Conservation (phyloP, 352 stramenopile species). For the Pythium rhizo-oryzae region DNA sequence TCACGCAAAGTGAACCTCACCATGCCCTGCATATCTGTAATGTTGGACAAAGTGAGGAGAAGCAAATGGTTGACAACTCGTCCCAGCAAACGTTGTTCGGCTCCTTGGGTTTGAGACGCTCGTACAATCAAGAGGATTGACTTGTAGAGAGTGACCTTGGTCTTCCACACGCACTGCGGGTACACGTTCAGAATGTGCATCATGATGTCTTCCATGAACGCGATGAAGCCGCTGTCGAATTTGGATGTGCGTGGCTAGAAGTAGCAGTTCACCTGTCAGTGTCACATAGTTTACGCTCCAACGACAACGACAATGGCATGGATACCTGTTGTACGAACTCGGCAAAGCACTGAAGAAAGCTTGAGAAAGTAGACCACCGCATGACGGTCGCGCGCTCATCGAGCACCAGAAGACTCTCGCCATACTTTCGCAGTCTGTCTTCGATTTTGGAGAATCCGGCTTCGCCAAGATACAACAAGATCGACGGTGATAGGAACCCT, state of each 20-base stretch:
- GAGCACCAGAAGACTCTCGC: conserved; percentile 68
- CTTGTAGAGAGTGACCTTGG: conserved; percentile 58
- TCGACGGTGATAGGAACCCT: conserved; percentile 44
- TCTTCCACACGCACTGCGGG: conserved; percentile 62
- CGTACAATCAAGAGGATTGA: conserved; percentile 47
- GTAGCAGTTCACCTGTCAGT: conserved; percentile 2
- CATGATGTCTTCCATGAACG: conserved; percentile 57
- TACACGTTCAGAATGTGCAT: conserved; percentile 69
- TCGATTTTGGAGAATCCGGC: conserved; percentile 68
- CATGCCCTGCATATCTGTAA: conserved; percentile 46
- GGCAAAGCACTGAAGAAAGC: conserved; percentile 60
- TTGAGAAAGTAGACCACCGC: conserved; percentile 61
- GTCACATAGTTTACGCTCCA: background rate
- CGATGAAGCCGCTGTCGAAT: conserved; percentile 55
- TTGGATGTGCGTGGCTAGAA: conserved; percentile 12
- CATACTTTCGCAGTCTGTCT: conserved; percentile 62
- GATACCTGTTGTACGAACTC: conserved; percentile 53
- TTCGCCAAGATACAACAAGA: conserved; percentile 54
- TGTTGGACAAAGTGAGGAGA: conserved; percentile 69
- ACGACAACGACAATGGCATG: background rate
- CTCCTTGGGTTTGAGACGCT: conserved; percentile 40
- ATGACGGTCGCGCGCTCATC: conserved; percentile 48
- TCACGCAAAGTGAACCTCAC: conserved; percentile 26
- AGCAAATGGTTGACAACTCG: conserved; percentile 62
- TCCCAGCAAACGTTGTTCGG: conserved; percentile 45